Evolutionary conservation across 2,329 filamentous ascomycete species (phyloP).

Genomic region (Fusarium ambrosium): DNA sequence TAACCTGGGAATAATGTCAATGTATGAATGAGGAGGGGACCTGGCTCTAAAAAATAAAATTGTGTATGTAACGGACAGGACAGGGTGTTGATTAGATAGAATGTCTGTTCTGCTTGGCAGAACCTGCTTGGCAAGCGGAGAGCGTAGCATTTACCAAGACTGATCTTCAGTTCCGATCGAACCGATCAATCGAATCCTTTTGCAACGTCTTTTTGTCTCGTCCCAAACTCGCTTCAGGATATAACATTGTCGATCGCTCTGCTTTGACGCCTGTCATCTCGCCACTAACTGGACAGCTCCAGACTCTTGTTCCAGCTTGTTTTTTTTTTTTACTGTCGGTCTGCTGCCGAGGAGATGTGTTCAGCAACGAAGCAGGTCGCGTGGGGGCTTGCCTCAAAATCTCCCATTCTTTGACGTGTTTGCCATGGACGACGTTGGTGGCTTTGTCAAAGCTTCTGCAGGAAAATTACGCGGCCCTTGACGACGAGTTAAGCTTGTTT

Average conservation of each 20-base stretch:
- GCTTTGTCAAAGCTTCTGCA: conserved; percentile 1
- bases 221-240: not conserved
- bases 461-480: conserved; percentile 10
- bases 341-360: not conserved
- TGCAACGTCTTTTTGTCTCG: not conserved
- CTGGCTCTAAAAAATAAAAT: not conserved
- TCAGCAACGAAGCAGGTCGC: not conserved
- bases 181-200: conserved; percentile 12
- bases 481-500: conserved; percentile 40
- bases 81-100: conserved; percentile 1
- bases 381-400: not conserved
- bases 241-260: not conserved
- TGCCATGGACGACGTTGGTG: not conserved
- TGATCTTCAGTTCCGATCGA: conserved; percentile 2
- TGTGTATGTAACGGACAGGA: not conserved
- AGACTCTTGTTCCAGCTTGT: not conserved
- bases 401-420: not conserved
- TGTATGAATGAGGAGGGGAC: not conserved
- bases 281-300: not conserved
- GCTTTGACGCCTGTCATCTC: not conserved
- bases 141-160: conserved; percentile 5
- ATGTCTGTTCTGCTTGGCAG: conserved; percentile 16
- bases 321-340: not conserved
- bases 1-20: not conserved
- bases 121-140: not conserved